These are phyloP conservation scores for Lasiodiplodia hormozganensis DNA, from an alignment of 2,329 filamentous ascomycete genomes.

Conservation along the genomic window DNA sequence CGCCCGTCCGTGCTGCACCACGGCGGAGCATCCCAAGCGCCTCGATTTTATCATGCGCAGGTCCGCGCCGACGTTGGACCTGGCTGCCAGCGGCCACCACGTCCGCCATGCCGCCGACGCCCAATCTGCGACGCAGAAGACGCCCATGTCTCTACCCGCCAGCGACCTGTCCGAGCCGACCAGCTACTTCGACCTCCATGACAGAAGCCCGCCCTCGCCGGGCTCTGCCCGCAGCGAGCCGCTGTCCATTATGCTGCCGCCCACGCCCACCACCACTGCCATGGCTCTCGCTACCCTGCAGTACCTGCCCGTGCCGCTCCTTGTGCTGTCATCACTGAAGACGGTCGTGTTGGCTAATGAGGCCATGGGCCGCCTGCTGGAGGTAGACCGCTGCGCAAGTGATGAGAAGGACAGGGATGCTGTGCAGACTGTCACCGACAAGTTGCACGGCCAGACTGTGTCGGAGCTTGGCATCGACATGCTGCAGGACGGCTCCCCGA, in stretches of 20 bases:
- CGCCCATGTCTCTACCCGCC: constrained; percentile 34
- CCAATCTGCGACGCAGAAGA: constrained; percentile 8
- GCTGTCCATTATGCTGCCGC: constrained; percentile 40
- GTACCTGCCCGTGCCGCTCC: constrained; percentile 74
- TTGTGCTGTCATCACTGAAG: constrained; percentile 73
- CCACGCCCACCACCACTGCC: constrained; percentile 39
- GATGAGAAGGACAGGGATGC: constrained; percentile 49
- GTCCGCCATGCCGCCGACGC: constrained; percentile 27
- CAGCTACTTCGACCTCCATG: constrained; percentile 41
- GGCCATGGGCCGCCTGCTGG: constrained; percentile 73
- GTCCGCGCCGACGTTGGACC: constrained; percentile 20
- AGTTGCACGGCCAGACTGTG: constrained; percentile 69
- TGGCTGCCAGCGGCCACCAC: neutral
- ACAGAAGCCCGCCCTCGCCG: constrained; percentile 32
- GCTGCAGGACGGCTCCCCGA: constrained; percentile 67
- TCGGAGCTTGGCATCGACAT: constrained; percentile 76
- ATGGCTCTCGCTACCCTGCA: constrained; percentile 64
- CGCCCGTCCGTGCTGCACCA: constrained; percentile 27
- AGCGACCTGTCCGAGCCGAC: constrained; percentile 31
- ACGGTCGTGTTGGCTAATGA: constrained; percentile 77
- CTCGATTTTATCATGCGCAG: constrained; percentile 25
- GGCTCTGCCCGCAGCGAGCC: constrained; percentile 42
- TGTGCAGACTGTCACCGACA: constrained; percentile 59
- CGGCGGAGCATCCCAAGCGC: constrained; percentile 20
- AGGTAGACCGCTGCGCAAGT: constrained; percentile 55